phyloP scores from a whole-genome alignment of 352 stramenopile species.

The Pilasporangium apinafurcum region DNA sequence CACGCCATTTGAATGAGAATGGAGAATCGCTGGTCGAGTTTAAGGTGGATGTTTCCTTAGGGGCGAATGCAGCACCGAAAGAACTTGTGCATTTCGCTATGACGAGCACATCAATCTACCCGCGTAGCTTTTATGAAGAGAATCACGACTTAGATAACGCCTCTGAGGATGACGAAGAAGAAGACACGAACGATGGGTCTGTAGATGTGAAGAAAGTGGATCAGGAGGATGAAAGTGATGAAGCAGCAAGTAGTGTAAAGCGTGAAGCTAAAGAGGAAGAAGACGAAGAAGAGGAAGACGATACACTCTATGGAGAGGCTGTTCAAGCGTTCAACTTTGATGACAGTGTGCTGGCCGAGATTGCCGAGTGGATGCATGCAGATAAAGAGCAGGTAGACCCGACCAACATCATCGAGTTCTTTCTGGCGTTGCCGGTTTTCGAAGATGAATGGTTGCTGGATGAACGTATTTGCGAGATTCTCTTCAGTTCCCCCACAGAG shows the following conservation, averaged over 20 bases:
- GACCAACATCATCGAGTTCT: slow-evolving; percentile 59
- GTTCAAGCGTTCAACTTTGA: slow-evolving; percentile 53
- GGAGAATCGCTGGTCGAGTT: slow-evolving; percentile 42
- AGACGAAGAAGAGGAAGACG: slow-evolving; percentile 8
- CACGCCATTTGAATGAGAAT: slow-evolving; percentile 17
- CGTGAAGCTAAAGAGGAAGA: slow-evolving; percentile 8
- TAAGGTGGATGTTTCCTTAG: slow-evolving; percentile 28
- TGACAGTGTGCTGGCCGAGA: slow-evolving; percentile 35
- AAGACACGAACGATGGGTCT: slow-evolving; percentile 6
- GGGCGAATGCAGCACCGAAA: slow-evolving; percentile 22
- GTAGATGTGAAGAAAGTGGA: slow-evolving; percentile 3
- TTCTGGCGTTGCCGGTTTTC: slow-evolving; percentile 54
- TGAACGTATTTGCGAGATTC: slow-evolving; percentile 69
- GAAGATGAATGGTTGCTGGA: slow-evolving; percentile 79
- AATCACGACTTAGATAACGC: slow-evolving; percentile 26
- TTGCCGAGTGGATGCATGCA: slow-evolving; percentile 41
- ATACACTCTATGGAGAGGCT: slow-evolving; percentile 42
- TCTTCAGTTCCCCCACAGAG: slow-evolving; percentile 46
- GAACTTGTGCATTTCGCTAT: slow-evolving; percentile 62
- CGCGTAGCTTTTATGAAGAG: slow-evolving; percentile 71
- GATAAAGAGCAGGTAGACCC: slow-evolving; percentile 48
- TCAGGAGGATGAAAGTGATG: slow-evolving; percentile 6
- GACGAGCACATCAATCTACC: slow-evolving; percentile 42
- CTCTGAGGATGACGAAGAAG: slow-evolving; percentile 14
- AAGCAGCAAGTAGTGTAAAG: slow-evolving; percentile 9